phyloP scores from a whole-genome alignment of 2,329 filamentous ascomycete species.

The Leptographium lundbergii region DNA sequence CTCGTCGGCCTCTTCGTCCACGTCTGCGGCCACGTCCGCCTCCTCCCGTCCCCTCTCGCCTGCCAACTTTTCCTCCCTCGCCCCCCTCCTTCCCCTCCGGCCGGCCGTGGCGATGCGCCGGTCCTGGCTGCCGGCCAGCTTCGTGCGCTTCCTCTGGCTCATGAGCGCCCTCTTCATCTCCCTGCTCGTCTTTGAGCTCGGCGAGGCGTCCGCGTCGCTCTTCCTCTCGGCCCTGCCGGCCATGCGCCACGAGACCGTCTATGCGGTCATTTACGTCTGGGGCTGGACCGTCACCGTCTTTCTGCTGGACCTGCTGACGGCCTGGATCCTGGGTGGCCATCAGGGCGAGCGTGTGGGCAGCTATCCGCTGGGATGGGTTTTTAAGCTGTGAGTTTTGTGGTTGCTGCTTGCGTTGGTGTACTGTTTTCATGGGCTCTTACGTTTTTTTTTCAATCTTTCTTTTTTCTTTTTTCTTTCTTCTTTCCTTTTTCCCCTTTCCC shows the following conservation, averaged over 20 bases:
- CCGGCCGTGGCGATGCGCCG: constrained; percentile 30
- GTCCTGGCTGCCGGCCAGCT: constrained; percentile 51
- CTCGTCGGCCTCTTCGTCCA: too few relatives aligned
- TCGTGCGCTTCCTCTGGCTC: constrained; percentile 58
- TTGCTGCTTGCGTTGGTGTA: background rate
- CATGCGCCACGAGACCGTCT: constrained; percentile 42
- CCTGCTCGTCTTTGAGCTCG: constrained; percentile 52
- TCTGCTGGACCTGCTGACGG: constrained; percentile 49
- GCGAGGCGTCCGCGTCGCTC: constrained; percentile 57
- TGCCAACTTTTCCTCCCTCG: background rate
- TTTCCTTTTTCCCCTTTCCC: too few relatives aligned
- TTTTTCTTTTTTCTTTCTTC: too few relatives aligned
- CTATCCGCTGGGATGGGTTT: constrained; percentile 59
- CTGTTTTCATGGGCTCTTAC: too few relatives aligned
- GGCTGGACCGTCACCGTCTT: constrained; percentile 57
- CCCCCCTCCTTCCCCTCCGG: constrained; percentile 7
- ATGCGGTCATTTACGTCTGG: constrained; percentile 58
- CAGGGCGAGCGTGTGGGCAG: constrained; percentile 55
- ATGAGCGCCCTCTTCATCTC: constrained; percentile 50
- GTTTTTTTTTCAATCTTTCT: too few relatives aligned
- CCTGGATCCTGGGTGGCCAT: constrained; percentile 53
- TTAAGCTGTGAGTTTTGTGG: constrained; percentile 48
- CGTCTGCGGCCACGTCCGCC: too few relatives aligned
- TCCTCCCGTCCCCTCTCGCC: too few relatives aligned
- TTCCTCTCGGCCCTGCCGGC: constrained; percentile 50